A percentile compares a stretch with the other conserved stretches of the same genome.
Conservation (phyloP, 1,284 basidiomycete genomes). For the Butyriboletus pseudospeciosus region DNA sequence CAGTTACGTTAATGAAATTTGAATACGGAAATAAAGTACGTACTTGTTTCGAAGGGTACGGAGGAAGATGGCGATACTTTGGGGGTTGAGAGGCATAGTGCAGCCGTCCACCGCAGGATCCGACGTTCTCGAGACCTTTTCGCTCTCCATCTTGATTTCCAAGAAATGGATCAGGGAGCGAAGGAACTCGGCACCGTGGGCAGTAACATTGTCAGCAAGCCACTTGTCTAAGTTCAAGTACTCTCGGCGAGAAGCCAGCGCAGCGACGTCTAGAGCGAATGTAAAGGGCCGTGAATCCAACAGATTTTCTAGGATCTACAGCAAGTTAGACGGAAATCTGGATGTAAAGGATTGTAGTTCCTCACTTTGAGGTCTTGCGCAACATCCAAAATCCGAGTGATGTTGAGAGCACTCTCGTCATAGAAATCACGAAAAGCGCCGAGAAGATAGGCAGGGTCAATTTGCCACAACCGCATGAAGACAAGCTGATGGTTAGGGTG, state of each 20-base stretch:
- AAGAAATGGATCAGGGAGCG: constrained; percentile 84
- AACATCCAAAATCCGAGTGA: constrained; percentile 92
- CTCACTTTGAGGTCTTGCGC: constrained; percentile 89
- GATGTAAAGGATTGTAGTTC: neutral
- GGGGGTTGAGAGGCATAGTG: constrained; percentile 78
- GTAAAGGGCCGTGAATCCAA: constrained; percentile 84
- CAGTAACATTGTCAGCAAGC: constrained; percentile 82
- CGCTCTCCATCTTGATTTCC: constrained; percentile 87
- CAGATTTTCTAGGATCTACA: constrained; percentile 82
- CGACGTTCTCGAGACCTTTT: constrained; percentile 73
- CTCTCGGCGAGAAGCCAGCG: constrained; percentile 88
- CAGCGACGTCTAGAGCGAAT: constrained; percentile 89
- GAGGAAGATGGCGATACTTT: constrained; percentile 88
- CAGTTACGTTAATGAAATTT: constrained; percentile 1
- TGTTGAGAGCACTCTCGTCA: constrained; percentile 87
- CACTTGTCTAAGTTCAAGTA: constrained; percentile 96
- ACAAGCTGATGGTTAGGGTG: constrained; percentile 94
- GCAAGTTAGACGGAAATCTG: neutral
- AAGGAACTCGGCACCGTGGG: constrained; percentile 82
- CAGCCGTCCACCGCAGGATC: constrained; percentile 75
- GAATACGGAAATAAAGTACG: constrained; percentile 25
- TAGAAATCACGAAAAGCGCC: constrained; percentile 90
- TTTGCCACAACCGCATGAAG: constrained; percentile 94
- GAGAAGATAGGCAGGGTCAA: constrained; percentile 80
- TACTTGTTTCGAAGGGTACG: constrained; percentile 79